A percentile compares a stretch with the other conserved stretches of the same genome.
These are phyloP conservation scores for Xerocomellus intermedius DNA, from an alignment of 768 basidiomycete genomes.

Conservation along the genomic window DNA sequence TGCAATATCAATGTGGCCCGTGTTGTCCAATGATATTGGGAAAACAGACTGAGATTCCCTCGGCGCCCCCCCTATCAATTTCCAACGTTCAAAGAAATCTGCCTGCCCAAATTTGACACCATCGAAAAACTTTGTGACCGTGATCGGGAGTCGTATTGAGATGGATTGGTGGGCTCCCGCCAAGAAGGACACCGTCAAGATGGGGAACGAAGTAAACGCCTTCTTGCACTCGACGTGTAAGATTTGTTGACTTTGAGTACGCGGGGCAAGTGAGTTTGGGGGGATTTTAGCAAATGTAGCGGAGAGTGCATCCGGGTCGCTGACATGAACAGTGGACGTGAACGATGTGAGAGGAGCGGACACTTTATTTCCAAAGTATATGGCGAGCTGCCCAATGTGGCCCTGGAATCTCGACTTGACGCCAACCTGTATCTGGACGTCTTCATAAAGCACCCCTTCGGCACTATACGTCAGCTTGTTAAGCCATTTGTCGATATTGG, in stretches of 20 bases:
- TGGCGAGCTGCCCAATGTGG: slow-evolving; percentile 87
- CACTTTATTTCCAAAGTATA: slow-evolving; percentile 97
- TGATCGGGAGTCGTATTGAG: slow-evolving; percentile 80
- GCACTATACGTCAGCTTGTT: slow-evolving; percentile 73
- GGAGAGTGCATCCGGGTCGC: slow-evolving; percentile 72
- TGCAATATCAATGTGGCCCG: slow-evolving; percentile 71
- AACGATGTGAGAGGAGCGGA: slow-evolving; percentile 87
- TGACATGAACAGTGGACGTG: slow-evolving; percentile 74
- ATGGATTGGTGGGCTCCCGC: slow-evolving; percentile 90
- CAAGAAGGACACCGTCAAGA: slow-evolving; percentile 85
- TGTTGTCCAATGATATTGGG: slow-evolving; percentile 64
- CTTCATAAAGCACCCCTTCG: slow-evolving; percentile 95
- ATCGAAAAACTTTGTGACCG: slow-evolving; percentile 90
- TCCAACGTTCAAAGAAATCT: slow-evolving; percentile 99
- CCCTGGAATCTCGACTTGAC: slow-evolving; percentile 96
- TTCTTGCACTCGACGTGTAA: slow-evolving; percentile 95
- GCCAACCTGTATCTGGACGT: slow-evolving; percentile 92
- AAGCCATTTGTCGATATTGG: slow-evolving; percentile 88
- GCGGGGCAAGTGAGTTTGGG: slow-evolving; percentile 72
- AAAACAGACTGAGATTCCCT: slow-evolving; percentile 89
- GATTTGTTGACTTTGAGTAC: slow-evolving; percentile 89
- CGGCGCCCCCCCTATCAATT: slow-evolving; percentile 92
- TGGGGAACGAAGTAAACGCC: slow-evolving; percentile 71
- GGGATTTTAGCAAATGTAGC: slow-evolving; percentile 91
- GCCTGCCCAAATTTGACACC: slow-evolving; percentile 78